These are phyloP conservation scores for Rhodotorula kratochvilovae DNA, from an alignment of 768 basidiomycete species.

Conservation along the genomic window DNA sequence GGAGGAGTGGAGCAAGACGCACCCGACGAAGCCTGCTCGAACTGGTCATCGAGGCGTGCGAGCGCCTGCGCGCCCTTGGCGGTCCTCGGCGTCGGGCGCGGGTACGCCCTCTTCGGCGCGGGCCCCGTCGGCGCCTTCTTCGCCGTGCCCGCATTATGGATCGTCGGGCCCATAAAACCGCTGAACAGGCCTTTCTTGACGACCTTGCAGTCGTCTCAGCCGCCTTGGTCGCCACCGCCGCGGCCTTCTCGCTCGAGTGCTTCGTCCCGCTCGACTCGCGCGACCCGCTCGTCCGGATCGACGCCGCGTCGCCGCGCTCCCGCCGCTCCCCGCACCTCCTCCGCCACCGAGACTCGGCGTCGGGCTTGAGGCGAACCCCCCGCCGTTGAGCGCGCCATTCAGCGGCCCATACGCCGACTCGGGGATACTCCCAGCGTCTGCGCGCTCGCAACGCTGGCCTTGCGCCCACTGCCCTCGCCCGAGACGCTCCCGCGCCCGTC, in stretches of 20 bases:
- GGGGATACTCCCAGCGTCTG: background rate
- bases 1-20: background rate
- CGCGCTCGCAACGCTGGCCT: background rate
- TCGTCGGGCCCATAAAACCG: slow-evolving; percentile 11
- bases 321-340: background rate
- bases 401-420: background rate
- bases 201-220: slow-evolving; percentile 6
- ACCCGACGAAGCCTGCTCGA: background rate
- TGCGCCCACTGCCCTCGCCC: background rate
- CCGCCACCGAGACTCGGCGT: background rate
- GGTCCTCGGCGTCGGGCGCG: background rate
- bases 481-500: background rate
- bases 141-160: slow-evolving; percentile 14
- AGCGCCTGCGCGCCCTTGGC: background rate
- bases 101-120: background rate
- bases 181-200: slow-evolving; percentile 28
- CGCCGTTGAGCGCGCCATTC: background rate
- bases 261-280: too few relatives aligned
- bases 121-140: background rate
- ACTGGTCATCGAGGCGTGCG: background rate
- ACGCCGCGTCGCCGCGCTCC: background rate
- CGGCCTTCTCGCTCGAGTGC: background rate
- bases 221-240: background rate
- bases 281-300: slow-evolving; percentile 10
- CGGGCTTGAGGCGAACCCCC: background rate